These are phyloP conservation scores for Monascus ruber DNA, from an alignment of 2,329 filamentous ascomycete species.

Conservation along the genomic window DNA sequence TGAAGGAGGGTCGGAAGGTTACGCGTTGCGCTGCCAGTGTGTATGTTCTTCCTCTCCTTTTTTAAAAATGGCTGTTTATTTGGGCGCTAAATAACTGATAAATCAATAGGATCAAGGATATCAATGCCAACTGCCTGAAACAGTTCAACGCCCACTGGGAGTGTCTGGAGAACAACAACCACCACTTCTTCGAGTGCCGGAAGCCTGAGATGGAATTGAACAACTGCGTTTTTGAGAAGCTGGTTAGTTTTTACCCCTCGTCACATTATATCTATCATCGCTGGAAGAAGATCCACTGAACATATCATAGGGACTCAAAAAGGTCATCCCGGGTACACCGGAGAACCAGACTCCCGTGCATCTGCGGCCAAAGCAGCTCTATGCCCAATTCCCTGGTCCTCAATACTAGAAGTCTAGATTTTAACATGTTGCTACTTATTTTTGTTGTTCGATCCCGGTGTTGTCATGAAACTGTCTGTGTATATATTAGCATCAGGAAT, in stretches of 20 bases:
- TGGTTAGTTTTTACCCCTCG: slow-evolving; percentile 50
- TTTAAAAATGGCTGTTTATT: not conserved
- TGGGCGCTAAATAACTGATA: not conserved
- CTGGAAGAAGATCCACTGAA: not conserved
- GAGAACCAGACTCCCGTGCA: slow-evolving; percentile 61
- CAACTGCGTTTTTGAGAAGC: slow-evolving; percentile 88
- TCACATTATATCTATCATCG: not conserved
- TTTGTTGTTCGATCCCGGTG: slow-evolving; percentile 3
- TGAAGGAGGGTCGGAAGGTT: slow-evolving; percentile 93
- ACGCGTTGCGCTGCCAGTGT: slow-evolving; percentile 94
- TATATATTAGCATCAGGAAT: slow-evolving; percentile 31
- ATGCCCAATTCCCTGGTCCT: slow-evolving; percentile 27
- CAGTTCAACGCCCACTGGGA: slow-evolving; percentile 92
- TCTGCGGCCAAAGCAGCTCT: slow-evolving; percentile 47
- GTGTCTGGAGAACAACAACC: slow-evolving; percentile 95
- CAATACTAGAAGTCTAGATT: slow-evolving; percentile 21
- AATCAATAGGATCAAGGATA: slow-evolving; percentile 64
- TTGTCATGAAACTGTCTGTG: slow-evolving; percentile 17
- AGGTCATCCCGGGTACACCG: slow-evolving; percentile 65
- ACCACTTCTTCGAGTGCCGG: slow-evolving; percentile 93
- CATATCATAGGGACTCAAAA: slow-evolving; percentile 59
- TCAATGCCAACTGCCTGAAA: slow-evolving; percentile 87
- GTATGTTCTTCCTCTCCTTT: slow-evolving; percentile 45
- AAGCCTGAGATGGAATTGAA: slow-evolving; percentile 80
- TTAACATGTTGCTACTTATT: slow-evolving; percentile 9